phyloP scores from a whole-genome alignment of 192 early-diverging fungal species.

The Backusella mclennaniae region DNA sequence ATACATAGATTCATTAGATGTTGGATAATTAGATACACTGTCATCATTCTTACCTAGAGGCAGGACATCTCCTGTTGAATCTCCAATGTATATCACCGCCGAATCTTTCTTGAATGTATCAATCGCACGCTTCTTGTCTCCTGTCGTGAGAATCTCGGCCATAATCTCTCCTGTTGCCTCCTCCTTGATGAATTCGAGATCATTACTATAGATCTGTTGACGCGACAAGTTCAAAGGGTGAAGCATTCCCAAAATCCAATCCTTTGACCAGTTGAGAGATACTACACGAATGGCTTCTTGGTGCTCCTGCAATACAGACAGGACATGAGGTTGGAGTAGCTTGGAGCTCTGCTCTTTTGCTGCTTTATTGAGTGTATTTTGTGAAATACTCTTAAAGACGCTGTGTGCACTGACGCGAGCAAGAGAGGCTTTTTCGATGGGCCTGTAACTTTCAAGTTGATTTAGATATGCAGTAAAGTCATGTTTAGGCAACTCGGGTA shows the following conservation, averaged over 20 bases:
- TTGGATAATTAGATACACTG: too few relatives aligned
- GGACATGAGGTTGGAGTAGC: not conserved
- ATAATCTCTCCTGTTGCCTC: constrained; percentile 16
- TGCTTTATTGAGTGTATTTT: not conserved
- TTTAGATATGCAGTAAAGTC: not conserved
- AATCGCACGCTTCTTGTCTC: constrained; percentile 12
- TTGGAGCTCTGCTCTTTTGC: not conserved
- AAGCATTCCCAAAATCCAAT: constrained; percentile 24
- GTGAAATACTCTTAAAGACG: constrained; percentile 5
- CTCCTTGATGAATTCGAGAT: constrained; percentile 1
- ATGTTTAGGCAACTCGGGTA: not conserved
- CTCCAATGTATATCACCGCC: constrained; percentile 24
- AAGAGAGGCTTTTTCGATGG: constrained; percentile 4
- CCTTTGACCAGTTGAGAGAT: constrained; percentile 30
- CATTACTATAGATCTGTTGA: constrained; percentile 12
- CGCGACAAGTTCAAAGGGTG: not conserved
- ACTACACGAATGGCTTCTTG: constrained; percentile 13
- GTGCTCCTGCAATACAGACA: not conserved
- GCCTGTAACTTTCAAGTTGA: not conserved
- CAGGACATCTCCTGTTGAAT: constrained; percentile 16
- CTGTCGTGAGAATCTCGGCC: constrained; percentile 7
- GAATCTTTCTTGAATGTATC: not conserved
- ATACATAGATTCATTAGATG: not conserved
- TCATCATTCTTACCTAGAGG: constrained; percentile 7
- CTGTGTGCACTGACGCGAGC: not conserved